Evolutionary conservation across 2,329 filamentous ascomycete genomes (phyloP), one percentile per base, ranked within the genome.

Genomic region (Penicillium sp.): DNA sequence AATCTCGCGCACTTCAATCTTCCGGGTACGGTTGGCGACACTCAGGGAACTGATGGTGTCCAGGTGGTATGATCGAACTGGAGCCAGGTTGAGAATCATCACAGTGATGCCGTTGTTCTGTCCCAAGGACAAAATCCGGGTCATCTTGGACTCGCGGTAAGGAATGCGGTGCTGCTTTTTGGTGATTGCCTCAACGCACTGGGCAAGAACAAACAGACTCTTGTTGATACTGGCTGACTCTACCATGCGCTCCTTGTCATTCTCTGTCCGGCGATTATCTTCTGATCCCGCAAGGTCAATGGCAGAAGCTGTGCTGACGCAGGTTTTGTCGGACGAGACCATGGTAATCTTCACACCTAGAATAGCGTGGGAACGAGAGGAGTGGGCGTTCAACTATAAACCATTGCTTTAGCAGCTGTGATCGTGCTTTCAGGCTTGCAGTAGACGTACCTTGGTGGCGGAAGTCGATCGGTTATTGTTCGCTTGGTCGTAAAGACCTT

Each of bases 201-300:
- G 92, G 39, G 91, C 93, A 45, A 97, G 78, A 16, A 97, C 92
- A 67, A 97, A 97, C 6, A 97, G 81, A 60, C 91, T 95, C 78
- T 97, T 97, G 82, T 97, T 97, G 79, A 97, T 97, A 67, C 91
- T 93, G 0, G 93, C 92, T 34, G 92, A 96, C 74, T 97, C 93
- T n/a, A 96, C 85, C 70, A 97, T 80, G 23, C 93, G 84, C 72
- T 96, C 92, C 71, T 92, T 94, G 66, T 88, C 91, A 72, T 97
- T 97, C 48, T 96, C 93, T 0, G 93, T 97, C 46, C 93, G 83
- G 45, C 93, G 84, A 71, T 97, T 97, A 74, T 97, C 93, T 75
- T 97, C 94, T 1, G 92, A 97, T 36, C 93, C 93, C 52, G 93
- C 93, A 65, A 97, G 81, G 75, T 97, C 93, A 72, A 97, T 97